Base-by-base conservation (phyloP, 129 eudicot species). In the Helichrysum umbraculigerum region DNA sequence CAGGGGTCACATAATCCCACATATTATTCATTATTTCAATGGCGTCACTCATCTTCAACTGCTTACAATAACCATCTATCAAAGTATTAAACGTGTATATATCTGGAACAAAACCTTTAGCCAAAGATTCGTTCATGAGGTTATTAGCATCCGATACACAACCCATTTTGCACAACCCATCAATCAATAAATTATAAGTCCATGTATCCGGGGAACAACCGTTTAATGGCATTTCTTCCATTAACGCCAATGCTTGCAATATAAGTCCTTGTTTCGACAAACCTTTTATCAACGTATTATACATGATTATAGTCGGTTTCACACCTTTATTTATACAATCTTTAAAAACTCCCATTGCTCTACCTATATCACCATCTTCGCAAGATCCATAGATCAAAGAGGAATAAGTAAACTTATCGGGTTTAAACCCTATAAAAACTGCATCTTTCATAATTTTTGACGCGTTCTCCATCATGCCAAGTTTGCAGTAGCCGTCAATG, bases 1-100 rank as follows among this genome's bases (percentile, higher is more conserved):
- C 99, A 0, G 99, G 97, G 25, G 76, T 50, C 72, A 87, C 92
- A 76, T 89, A 91, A 16, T 86, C 89, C 93, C 90, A 86, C 97
- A 94, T 89, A 34, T 60, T 81, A 68, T 86, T 81, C 56, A 94
- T 71, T 58, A 91, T 76, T 65, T 87, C 93, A 41, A 94, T 84
- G 15, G 97, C 99, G 17, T 60, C 73, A 20, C 72, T 85, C 44
- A 94, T 75, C 87, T 89, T 94, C 62, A 82, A 78, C 89, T 91
- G 91, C 80, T 91, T 94, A 85, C 97, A 91, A 33, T 91, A 91
- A 34, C 97, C 99, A 84, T 94, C 97, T 30, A 94, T 89, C 77
- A 94, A 62, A 65, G 93, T 94, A 52, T 94, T 94, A 78, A 91
- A 94, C 33, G 96, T 94, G 70, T 87, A 94, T 50, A 94, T 87